Evolutionary conservation across 371 early-diverging fungal genomes (phyloP).

Genomic region (Mortierella sp.): DNA sequence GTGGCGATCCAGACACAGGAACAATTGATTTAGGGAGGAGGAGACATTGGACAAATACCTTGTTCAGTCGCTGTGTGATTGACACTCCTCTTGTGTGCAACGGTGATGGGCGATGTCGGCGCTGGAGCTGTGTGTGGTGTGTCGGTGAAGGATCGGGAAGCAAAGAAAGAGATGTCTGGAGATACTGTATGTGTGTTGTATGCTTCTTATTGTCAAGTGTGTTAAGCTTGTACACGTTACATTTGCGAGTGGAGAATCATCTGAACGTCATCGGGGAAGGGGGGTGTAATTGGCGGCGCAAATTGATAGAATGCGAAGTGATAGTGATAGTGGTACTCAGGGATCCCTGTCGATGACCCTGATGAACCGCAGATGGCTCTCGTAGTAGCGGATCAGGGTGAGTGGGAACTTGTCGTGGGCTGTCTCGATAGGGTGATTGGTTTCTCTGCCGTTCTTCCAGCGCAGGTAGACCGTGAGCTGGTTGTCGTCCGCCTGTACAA

Average conservation of each 20-base stretch:
- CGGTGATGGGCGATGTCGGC: neutral
- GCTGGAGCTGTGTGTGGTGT: neutral
- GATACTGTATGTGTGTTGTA: neutral
- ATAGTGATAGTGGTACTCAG: neutral
- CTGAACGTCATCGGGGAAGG: too few relatives aligned
- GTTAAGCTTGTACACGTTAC: neutral
- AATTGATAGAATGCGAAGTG: neutral
- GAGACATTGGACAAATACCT: neutral
- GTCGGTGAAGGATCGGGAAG: neutral
- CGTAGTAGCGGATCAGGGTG: slow-evolving; percentile 2
- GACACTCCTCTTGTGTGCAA: neutral
- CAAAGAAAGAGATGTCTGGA: neutral
- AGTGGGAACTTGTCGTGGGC: slow-evolving; percentile 3
- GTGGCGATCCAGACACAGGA: neutral
- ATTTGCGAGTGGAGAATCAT: too few relatives aligned
- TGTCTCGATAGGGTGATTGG: neutral
- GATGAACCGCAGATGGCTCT: slow-evolving; percentile 7
- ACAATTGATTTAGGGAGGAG: neutral
- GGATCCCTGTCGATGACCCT: neutral
- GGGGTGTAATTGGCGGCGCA: neutral
- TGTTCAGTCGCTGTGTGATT: neutral
- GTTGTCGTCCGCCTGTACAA: neutral
- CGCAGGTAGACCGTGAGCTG: neutral
- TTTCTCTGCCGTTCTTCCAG: slow-evolving; percentile 6
- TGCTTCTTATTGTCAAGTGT: neutral